Conservation (phyloP, 352 stramenopile species). For the Phytophthora megakarya region DNA sequence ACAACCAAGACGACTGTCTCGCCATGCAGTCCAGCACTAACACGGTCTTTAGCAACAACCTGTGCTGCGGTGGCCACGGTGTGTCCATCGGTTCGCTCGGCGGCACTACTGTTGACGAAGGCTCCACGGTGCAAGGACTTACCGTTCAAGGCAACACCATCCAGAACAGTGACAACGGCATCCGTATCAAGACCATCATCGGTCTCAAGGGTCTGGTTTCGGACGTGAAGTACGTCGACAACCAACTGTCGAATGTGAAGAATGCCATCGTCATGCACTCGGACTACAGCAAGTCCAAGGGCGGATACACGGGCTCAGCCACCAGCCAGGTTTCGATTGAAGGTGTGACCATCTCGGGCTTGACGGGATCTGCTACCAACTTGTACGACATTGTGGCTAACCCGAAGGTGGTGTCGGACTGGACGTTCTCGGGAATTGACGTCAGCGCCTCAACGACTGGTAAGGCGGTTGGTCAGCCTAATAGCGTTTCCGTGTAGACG, state of each 20-base stretch:
- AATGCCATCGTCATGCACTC: conserved; percentile 28
- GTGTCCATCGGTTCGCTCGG: conserved; percentile 45
- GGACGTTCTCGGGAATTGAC: conserved; percentile 27
- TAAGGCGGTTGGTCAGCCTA: conserved; percentile 18
- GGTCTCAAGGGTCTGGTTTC: conserved; percentile 20
- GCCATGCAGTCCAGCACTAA: conserved; percentile 24
- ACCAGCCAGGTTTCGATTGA: conserved; percentile 36
- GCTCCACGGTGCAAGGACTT: conserved; percentile 33
- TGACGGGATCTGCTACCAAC: conserved; percentile 38
- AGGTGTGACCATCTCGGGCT: conserved; percentile 27
- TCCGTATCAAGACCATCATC: conserved; percentile 33
- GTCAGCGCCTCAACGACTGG: conserved; percentile 15
- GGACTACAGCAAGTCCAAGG: conserved; percentile 42
- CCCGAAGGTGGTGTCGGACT: conserved; percentile 26
- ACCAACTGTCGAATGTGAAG: conserved; percentile 22
- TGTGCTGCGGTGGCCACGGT: conserved; percentile 29
- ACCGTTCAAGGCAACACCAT: conserved; percentile 29
- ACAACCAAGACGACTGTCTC: conserved; percentile 29
- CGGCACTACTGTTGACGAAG: conserved; percentile 25
- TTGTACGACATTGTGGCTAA: conserved; percentile 41
- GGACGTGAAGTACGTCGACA: conserved; percentile 20
- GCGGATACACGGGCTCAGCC: conserved; percentile 27
- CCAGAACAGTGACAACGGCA: conserved; percentile 30
- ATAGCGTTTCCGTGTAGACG: conserved; percentile 17
- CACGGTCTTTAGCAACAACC: conserved; percentile 28